Evolutionary conservation across 148 eudicot genomes (phyloP).

Genomic region (Cornus florida): DNA sequence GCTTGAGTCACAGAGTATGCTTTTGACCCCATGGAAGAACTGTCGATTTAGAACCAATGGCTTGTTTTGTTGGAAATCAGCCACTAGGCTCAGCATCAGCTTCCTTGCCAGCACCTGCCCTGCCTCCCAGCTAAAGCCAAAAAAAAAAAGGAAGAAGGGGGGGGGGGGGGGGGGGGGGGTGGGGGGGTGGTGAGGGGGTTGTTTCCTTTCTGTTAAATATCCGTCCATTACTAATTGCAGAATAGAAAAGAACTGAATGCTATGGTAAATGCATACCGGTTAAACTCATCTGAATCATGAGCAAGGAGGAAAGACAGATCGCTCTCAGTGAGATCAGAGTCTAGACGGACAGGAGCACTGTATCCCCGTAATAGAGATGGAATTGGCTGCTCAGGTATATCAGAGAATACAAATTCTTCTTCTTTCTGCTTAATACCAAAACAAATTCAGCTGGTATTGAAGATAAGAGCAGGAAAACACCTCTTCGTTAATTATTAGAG

Average conservation of each 20-base stretch:
- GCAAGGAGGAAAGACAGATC: constrained; percentile 95
- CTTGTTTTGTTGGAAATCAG: constrained; percentile 79
- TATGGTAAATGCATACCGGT: constrained; percentile 53
- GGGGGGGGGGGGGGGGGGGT: too few relatives aligned
- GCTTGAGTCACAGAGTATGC: constrained; percentile 65
- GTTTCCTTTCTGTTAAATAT: not conserved
- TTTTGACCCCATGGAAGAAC: constrained; percentile 74
- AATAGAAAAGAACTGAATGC: not conserved
- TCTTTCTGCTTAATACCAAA: constrained; percentile 59
- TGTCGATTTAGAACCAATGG: constrained; percentile 65
- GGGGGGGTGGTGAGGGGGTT: too few relatives aligned
- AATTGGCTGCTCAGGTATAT: constrained; percentile 68
- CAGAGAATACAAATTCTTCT: constrained; percentile 86
- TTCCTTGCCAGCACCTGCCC: constrained; percentile 87
- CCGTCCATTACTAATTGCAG: not conserved
- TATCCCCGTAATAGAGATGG: constrained; percentile 88
- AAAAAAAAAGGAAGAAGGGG: too few relatives aligned
- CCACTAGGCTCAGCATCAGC: constrained; percentile 84
- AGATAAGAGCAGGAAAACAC: not conserved
- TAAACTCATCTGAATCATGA: constrained; percentile 94
- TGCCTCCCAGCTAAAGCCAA: constrained; percentile 80
- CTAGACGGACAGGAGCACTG: constrained; percentile 89
- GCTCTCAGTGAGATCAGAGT: constrained; percentile 77
- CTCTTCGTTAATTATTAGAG: not conserved
- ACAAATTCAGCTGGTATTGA: constrained; percentile 3